Evolutionary conservation across 192 early-diverging fungal genomes (phyloP).

Genomic region (Blastocladiella britannica): DNA sequence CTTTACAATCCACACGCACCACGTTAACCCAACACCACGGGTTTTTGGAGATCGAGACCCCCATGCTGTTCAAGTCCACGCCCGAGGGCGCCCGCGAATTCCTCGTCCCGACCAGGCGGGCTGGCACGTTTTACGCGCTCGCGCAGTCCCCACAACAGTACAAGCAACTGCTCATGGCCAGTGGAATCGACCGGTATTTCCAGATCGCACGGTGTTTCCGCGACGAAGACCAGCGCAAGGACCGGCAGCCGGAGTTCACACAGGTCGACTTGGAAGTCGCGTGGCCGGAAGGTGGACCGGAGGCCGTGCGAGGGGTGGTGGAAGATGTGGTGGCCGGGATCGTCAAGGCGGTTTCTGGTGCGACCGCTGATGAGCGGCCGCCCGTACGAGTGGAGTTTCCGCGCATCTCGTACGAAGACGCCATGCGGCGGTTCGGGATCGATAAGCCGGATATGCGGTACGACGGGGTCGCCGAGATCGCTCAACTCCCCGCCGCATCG

Average conservation of each 20-base stretch:
- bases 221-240: slow-evolving; percentile 67
- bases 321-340: slow-evolving; percentile 47
- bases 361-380: too few relatives aligned
- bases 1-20: slow-evolving; percentile 42
- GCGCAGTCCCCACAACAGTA: slow-evolving; percentile 87
- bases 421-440: slow-evolving; percentile 64
- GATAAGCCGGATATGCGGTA: slow-evolving; percentile 81
- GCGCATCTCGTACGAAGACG: slow-evolving; percentile 57
- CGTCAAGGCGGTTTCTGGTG: slow-evolving; percentile 5
- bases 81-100: slow-evolving; percentile 87
- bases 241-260: slow-evolving; percentile 86
- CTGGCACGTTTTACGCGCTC: slow-evolving; percentile 60
- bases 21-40: slow-evolving; percentile 42
- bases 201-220: slow-evolving; percentile 83
- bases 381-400: too few relatives aligned
- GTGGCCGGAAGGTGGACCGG: too few relatives aligned
- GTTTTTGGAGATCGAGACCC: slow-evolving; percentile 85
- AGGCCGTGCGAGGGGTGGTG: too few relatives aligned
- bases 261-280: slow-evolving; percentile 85
- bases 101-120: slow-evolving; percentile 66
- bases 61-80: slow-evolving; percentile 71
- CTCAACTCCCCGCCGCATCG: too few relatives aligned
- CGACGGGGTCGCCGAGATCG: too few relatives aligned
- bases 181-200: slow-evolving; percentile 73
- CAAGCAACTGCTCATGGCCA: slow-evolving; percentile 82